Evolutionary conservation across 805 yeast genomes (phyloP).

Genomic region (Teunomyces kruisii): DNA sequence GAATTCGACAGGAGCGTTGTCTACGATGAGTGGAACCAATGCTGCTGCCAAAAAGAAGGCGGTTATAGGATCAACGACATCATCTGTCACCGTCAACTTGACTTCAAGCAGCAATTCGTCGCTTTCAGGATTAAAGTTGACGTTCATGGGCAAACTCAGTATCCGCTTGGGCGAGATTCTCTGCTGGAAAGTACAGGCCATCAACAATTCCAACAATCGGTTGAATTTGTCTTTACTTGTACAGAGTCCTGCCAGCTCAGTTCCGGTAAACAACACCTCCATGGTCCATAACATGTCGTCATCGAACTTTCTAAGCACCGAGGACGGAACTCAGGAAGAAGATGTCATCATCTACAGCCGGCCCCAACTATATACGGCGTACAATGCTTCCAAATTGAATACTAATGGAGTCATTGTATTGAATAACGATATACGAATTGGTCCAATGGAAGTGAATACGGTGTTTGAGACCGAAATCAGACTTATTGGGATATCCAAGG

Average conservation of each 20-base stretch:
- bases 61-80: constrained; percentile 15
- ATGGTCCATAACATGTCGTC: constrained; percentile 12
- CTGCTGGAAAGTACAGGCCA: constrained; percentile 64
- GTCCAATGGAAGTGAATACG: constrained; percentile 58
- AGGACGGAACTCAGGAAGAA: constrained; percentile 8
- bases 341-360: constrained; percentile 19
- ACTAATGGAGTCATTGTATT: constrained; percentile 61
- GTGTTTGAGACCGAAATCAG: constrained; percentile 64
- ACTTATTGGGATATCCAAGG: constrained; percentile 62
- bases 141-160: constrained; percentile 62
- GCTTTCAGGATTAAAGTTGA: constrained; percentile 45
- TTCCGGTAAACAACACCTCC: constrained; percentile 7
- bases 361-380: constrained; percentile 27
- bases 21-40: not conserved
- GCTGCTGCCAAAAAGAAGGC: constrained; percentile 9
- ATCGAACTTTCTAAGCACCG: constrained; percentile 16
- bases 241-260: constrained; percentile 25
- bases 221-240: constrained; percentile 52
- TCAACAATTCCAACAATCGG: constrained; percentile 54
- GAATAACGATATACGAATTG: constrained; percentile 64
- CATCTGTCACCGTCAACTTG: constrained; percentile 38
- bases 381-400: constrained; percentile 38
- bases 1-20: constrained; percentile 5
- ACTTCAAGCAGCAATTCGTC: constrained; percentile 26
- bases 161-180: constrained; percentile 60